Conservation (phyloP, 2,329 filamentous ascomycete species). For the Verticillium alfalfae region DNA sequence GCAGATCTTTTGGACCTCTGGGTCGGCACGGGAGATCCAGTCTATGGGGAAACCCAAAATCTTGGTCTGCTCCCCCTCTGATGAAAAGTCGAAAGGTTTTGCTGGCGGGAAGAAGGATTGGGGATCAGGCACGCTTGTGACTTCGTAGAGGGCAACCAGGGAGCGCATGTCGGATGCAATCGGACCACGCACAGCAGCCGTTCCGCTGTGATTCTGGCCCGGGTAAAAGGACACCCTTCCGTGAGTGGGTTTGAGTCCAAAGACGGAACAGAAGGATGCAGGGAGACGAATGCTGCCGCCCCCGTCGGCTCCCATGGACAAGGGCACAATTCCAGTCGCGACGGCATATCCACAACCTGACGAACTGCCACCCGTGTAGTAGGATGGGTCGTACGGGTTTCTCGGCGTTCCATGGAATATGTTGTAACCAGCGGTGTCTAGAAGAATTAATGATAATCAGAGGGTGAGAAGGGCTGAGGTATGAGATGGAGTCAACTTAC, state of each 20-base stretch:
- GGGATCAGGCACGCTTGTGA: slow-evolving; percentile 60
- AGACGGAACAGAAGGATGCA: slow-evolving; percentile 65
- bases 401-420: slow-evolving; percentile 65
- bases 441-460: too few relatives aligned
- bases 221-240: slow-evolving; percentile 60
- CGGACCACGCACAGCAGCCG: slow-evolving; percentile 61
- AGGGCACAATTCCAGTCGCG: slow-evolving; percentile 63
- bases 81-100: slow-evolving; percentile 9
- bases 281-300: slow-evolving; percentile 73
- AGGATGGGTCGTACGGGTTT: slow-evolving; percentile 67
- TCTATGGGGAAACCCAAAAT: slow-evolving; percentile 57
- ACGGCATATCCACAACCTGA: slow-evolving; percentile 69
- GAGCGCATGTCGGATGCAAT: slow-evolving; percentile 63
- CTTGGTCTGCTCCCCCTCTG: slow-evolving; percentile 24
- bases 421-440: slow-evolving; percentile 71
- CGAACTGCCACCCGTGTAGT: slow-evolving; percentile 74
- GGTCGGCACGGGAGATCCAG: slow-evolving; percentile 51
- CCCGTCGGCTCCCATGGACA: slow-evolving; percentile 67
- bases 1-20: slow-evolving; percentile 34
- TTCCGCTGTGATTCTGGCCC: slow-evolving; percentile 51
- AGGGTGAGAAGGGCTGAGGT: too few relatives aligned
- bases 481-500: slow-evolving; percentile 27
- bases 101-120: slow-evolving; percentile 46
- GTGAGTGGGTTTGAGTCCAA: slow-evolving; percentile 68
- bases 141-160: slow-evolving; percentile 58